A percentile compares a stretch with the other conserved stretches of the same genome.
Conservation (phyloP, 805 yeast genomes). For the Cyberlindnera galapagoensis region DNA sequence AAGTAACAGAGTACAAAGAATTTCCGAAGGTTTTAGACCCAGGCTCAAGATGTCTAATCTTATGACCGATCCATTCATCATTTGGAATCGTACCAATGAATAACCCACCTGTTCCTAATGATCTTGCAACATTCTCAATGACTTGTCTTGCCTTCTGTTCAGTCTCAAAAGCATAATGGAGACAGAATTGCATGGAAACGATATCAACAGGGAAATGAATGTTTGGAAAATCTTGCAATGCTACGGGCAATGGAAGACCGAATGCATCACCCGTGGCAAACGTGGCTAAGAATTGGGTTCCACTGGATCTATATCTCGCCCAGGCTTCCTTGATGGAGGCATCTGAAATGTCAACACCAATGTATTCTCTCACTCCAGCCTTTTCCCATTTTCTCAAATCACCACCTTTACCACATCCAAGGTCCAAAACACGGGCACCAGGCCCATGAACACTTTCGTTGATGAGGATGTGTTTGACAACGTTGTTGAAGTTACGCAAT, state of each 20-base stretch:
- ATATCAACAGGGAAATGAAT: slow-evolving; percentile 74
- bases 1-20: slow-evolving; percentile 71
- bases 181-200: slow-evolving; percentile 85
- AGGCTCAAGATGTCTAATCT: slow-evolving; percentile 44
- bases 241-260: slow-evolving; percentile 58
- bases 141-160: slow-evolving; percentile 73
- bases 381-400: slow-evolving; percentile 86
- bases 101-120: slow-evolving; percentile 74
- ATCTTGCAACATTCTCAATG: slow-evolving; percentile 66
- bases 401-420: slow-evolving; percentile 98
- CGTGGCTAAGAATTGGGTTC: slow-evolving; percentile 67
- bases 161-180: slow-evolving; percentile 90
- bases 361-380: slow-evolving; percentile 64
- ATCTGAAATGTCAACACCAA: slow-evolving; percentile 91
- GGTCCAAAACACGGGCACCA: slow-evolving; percentile 61
- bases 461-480: slow-evolving; percentile 80
- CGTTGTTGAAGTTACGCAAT: slow-evolving; percentile 84
- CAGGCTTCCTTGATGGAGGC: slow-evolving; percentile 81
- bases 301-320: slow-evolving; percentile 53
- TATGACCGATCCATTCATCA: slow-evolving; percentile 71
- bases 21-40: slow-evolving; percentile 78
- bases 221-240: slow-evolving; percentile 62
- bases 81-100: slow-evolving; percentile 95
- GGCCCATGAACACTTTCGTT: slow-evolving; percentile 51
- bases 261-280: slow-evolving; percentile 93